phyloP scores from a whole-genome alignment of 805 yeast species.

The Schwanniomyces occidentalis region DNA sequence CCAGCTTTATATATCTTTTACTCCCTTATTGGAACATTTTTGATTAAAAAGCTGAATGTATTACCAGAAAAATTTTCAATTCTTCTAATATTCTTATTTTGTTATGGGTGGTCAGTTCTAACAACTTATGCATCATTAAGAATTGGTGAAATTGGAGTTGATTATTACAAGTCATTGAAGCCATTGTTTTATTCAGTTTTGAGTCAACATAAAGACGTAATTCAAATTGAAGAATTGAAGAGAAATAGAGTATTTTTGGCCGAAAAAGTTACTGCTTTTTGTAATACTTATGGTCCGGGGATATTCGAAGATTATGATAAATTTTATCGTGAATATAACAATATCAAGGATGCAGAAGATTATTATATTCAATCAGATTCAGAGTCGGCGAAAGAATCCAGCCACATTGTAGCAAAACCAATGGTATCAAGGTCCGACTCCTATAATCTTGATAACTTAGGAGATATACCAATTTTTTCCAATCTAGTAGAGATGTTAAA shows the following conservation, averaged over 20 bases:
- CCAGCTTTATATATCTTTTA: constrained; percentile 41
- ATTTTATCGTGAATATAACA: constrained; percentile 29
- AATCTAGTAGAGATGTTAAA: not conserved
- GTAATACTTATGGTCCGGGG: constrained; percentile 37
- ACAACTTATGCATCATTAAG: constrained; percentile 44
- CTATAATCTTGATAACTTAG: constrained; percentile 18
- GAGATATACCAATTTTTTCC: constrained; percentile 31
- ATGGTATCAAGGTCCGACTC: constrained; percentile 1
- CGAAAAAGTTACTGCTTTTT: constrained; percentile 31
- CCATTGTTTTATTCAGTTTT: constrained; percentile 37
- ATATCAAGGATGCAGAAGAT: not conserved
- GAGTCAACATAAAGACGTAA: constrained; percentile 25
- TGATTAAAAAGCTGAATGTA: constrained; percentile 16
- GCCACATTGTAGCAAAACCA: not conserved
- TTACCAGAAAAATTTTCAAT: constrained; percentile 13
- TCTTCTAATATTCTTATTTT: constrained; percentile 24
- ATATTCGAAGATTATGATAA: constrained; percentile 38
- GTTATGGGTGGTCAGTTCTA: constrained; percentile 36
- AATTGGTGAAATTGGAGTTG: constrained; percentile 44
- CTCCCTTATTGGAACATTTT: constrained; percentile 32
- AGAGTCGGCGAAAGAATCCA: not conserved
- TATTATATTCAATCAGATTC: constrained; percentile 1
- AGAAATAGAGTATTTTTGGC: constrained; percentile 26
- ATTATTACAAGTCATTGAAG: constrained; percentile 38
- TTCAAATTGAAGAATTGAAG: constrained; percentile 35